Percentiles rank a stretch among this genome's conserved stretches.
These are phyloP conservation scores for Trichoderma koningii DNA, from an alignment of 2,329 filamentous ascomycete species.

Conservation along the genomic window DNA sequence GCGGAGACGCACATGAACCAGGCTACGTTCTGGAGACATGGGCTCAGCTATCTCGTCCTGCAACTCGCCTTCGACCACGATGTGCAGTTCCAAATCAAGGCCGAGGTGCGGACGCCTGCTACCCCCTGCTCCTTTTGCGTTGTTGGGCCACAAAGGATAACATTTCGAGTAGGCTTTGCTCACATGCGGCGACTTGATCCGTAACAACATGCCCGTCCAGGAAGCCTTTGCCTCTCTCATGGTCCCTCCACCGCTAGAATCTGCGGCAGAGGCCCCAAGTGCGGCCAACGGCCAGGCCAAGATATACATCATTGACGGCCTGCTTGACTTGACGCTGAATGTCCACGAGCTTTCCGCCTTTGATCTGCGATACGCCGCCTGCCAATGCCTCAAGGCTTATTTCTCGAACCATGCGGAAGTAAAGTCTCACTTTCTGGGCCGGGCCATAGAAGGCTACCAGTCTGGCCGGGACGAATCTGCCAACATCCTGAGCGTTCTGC, in stretches of 20 bases:
- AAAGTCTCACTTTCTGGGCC: slow-evolving; percentile 78
- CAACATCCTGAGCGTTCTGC: slow-evolving; percentile 82
- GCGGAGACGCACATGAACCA: slow-evolving; percentile 82
- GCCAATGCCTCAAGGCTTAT: slow-evolving; percentile 90
- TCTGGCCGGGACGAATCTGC: slow-evolving; percentile 78
- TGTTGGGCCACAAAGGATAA: slow-evolving; percentile 26
- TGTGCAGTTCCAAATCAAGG: slow-evolving; percentile 75
- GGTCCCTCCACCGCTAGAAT: slow-evolving; percentile 61
- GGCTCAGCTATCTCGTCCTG: slow-evolving; percentile 75
- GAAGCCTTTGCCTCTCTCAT: slow-evolving; percentile 87
- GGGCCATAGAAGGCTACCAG: slow-evolving; percentile 85
- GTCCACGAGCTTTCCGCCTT: slow-evolving; percentile 68
- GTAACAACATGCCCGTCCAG: slow-evolving; percentile 76
- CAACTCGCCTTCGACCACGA: slow-evolving; percentile 77
- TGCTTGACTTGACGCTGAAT: slow-evolving; percentile 79
- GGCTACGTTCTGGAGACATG: slow-evolving; percentile 79
- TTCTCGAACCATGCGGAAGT: slow-evolving; percentile 81
- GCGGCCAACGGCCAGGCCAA: slow-evolving; percentile 56
- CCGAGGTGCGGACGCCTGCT: slow-evolving; percentile 60
- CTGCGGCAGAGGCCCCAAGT: slow-evolving; percentile 40
- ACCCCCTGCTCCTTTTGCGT: slow-evolving; percentile 6
- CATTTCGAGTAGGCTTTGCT: slow-evolving; percentile 63
- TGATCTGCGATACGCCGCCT: slow-evolving; percentile 80
- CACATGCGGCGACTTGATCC: slow-evolving; percentile 86
- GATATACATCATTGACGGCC: slow-evolving; percentile 89